phyloP scores from a whole-genome alignment of 2,329 filamentous ascomycete genomes.

The Clarireedia hainanense region DNA sequence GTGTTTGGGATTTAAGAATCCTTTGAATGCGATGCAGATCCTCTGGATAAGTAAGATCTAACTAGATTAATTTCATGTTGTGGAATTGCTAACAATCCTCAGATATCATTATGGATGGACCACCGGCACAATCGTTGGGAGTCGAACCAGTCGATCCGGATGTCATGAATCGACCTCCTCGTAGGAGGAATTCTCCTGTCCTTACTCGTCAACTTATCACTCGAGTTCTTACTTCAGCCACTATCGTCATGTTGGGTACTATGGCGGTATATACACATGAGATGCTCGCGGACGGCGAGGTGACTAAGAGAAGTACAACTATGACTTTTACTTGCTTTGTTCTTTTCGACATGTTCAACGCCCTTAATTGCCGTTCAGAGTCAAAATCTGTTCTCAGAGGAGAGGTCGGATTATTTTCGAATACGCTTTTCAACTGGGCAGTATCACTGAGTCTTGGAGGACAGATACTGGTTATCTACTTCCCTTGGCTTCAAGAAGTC shows the following conservation, averaged over 20 bases:
- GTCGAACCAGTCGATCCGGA: conserved; percentile 92
- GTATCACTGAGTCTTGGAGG: conserved; percentile 78
- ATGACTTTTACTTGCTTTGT: conserved; percentile 99
- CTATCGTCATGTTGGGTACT: conserved; percentile 87
- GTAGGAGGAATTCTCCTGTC: conserved; percentile 79
- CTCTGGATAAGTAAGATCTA: conserved; percentile 87
- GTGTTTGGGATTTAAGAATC: conserved; percentile 86
- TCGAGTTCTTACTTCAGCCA: conserved; percentile 78
- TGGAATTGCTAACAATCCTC: conserved; percentile 12
- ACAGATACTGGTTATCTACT: conserved; percentile 86
- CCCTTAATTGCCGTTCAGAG: conserved; percentile 84
- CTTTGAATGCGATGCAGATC: conserved; percentile 98
- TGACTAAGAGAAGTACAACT: conserved; percentile 90
- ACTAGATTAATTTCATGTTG: background rate
- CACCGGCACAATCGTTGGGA: conserved; percentile 91
- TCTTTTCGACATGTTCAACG: conserved; percentile 99
- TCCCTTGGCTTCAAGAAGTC: conserved; percentile 85
- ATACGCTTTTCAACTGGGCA: conserved; percentile 94
- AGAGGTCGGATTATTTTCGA: conserved; percentile 75
- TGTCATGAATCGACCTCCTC: conserved; percentile 86
- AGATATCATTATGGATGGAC: conserved; percentile 99
- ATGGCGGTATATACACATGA: conserved; percentile 86
- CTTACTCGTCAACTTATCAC: conserved; percentile 77
- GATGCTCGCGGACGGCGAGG: conserved; percentile 74
- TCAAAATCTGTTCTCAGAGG: conserved; percentile 82